These are phyloP conservation scores for Candida nitratophila DNA, from an alignment of 805 yeast species.

Conservation along the genomic window DNA sequence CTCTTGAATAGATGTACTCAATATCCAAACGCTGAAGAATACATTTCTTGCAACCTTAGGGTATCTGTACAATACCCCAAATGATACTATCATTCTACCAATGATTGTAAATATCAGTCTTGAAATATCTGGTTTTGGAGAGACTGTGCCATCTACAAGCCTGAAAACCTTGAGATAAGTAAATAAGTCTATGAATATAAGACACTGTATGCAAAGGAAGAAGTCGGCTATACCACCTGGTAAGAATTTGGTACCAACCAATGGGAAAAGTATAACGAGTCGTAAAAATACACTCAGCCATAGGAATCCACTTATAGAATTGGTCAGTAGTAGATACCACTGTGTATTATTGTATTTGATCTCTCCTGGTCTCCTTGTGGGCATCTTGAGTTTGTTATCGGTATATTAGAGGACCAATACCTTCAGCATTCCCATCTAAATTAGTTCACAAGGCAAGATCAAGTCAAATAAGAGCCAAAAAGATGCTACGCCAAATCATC, in stretches of 20 bases:
- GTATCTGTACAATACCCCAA: slow-evolving; percentile 13
- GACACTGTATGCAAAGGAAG: slow-evolving; percentile 23
- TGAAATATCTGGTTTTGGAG: slow-evolving; percentile 4
- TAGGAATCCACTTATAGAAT: slow-evolving; percentile 28
- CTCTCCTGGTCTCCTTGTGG: neutral
- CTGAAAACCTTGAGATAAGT: slow-evolving; percentile 14
- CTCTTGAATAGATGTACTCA: slow-evolving; percentile 16
- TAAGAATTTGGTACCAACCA: slow-evolving; percentile 57
- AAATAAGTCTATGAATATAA: slow-evolving; percentile 13
- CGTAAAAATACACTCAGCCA: slow-evolving; percentile 46
- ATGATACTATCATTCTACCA: slow-evolving; percentile 5
- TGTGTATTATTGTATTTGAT: slow-evolving; percentile 18
- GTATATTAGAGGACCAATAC: neutral
- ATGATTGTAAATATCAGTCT: slow-evolving; percentile 7
- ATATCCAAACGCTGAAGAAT: slow-evolving; percentile 15
- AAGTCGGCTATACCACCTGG: slow-evolving; percentile 72
- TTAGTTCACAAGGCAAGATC: too few species aligned
- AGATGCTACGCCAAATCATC: neutral
- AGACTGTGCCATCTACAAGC: neutral
- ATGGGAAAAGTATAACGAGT: slow-evolving; percentile 45
- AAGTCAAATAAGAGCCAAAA: too few species aligned
- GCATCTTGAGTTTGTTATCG: slow-evolving; percentile 1
- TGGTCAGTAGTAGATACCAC: slow-evolving; percentile 13
- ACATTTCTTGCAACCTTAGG: slow-evolving; percentile 21
- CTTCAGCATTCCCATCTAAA: too few species aligned